These are phyloP conservation scores for Metschnikowia kofuensis DNA, from an alignment of 805 yeast species.

Conservation along the genomic window DNA sequence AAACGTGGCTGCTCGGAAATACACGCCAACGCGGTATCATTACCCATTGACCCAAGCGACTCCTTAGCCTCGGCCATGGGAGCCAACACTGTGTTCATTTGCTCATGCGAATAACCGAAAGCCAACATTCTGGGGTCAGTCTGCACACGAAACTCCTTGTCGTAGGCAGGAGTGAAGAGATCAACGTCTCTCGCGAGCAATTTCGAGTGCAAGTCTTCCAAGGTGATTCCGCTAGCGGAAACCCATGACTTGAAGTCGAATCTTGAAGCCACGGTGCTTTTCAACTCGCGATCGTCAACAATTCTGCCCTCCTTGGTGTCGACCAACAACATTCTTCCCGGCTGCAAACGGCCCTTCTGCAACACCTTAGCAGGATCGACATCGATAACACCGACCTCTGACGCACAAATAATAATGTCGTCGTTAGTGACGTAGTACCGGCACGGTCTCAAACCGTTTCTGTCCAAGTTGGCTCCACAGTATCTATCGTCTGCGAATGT, in stretches of 20 bases:
- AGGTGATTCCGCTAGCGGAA: constrained; percentile 76
- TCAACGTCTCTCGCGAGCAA: constrained; percentile 41
- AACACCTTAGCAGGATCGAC: constrained; percentile 78
- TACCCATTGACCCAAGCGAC: constrained; percentile 98
- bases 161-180: constrained; percentile 17
- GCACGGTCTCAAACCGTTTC: constrained; percentile 98
- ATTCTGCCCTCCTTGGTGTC: constrained; percentile 91
- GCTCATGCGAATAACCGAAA: constrained; percentile 94
- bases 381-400: constrained; percentile 96
- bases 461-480: constrained; percentile 97
- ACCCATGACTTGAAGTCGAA: constrained; percentile 95
- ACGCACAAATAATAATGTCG: constrained; percentile 94
- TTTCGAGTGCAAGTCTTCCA: constrained; percentile 70
- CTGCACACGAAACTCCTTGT: constrained; percentile 48
- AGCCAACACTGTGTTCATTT: constrained; percentile 72
- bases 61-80: constrained; percentile 98
- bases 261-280: constrained; percentile 71
- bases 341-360: constrained; percentile 91
- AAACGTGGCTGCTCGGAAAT: constrained; percentile 88
- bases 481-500: constrained; percentile 96
- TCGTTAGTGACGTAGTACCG: constrained; percentile 94
- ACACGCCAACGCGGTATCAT: constrained; percentile 94
- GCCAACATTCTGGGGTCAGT: constrained; percentile 81
- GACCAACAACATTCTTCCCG: constrained; percentile 93
- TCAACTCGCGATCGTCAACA: constrained; percentile 90